Conservation (phyloP, 108 stramenopile genomes). For the Poteriospumella lacustris region DNA sequence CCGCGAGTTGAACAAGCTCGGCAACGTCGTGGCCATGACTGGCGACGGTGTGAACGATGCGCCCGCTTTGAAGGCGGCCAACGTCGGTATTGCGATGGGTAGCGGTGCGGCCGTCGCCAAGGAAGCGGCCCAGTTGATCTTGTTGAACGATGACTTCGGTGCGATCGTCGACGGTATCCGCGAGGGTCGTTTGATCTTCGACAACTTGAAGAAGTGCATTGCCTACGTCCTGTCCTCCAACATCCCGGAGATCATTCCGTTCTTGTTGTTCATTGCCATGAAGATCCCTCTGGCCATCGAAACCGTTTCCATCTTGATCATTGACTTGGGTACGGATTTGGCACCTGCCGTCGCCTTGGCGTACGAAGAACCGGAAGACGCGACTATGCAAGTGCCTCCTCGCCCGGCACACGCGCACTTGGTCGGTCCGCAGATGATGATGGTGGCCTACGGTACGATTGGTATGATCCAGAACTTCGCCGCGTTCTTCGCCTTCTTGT, state of each 20-base stretch:
- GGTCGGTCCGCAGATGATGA: too few species aligned
- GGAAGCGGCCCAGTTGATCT: constrained; percentile 92
- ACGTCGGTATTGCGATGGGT: constrained; percentile 99
- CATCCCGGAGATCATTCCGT: constrained; percentile 56
- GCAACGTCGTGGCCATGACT: constrained; percentile 87
- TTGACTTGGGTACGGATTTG: constrained; percentile 63
- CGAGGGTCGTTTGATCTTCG: constrained; percentile 68
- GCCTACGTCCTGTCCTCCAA: constrained; percentile 58
- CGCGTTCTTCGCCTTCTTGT: too few species aligned
- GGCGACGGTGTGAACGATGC: constrained; percentile 99
- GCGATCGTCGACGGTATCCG: constrained; percentile 75
- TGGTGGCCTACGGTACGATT: too few species aligned
- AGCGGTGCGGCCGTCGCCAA: constrained; percentile 93
- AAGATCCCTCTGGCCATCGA: constrained; percentile 59
- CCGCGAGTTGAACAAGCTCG: constrained; percentile 77
- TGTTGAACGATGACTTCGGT: constrained; percentile 95
- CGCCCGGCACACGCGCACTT: too few species aligned
- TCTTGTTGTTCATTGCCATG: constrained; percentile 52
- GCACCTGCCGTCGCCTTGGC: constrained; percentile 64
- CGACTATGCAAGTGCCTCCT: neutral
- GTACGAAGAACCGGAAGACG: constrained; percentile 47
- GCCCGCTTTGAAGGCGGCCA: constrained; percentile 91
- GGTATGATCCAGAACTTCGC: too few species aligned
- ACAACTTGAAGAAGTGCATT: constrained; percentile 68
- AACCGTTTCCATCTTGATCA: constrained; percentile 58